Percentiles rank a stretch among this genome's conserved stretches.
These are phyloP conservation scores for Ophiosphaerella herpotricha DNA, from an alignment of 2,329 filamentous ascomycete genomes.

Conservation along the genomic window DNA sequence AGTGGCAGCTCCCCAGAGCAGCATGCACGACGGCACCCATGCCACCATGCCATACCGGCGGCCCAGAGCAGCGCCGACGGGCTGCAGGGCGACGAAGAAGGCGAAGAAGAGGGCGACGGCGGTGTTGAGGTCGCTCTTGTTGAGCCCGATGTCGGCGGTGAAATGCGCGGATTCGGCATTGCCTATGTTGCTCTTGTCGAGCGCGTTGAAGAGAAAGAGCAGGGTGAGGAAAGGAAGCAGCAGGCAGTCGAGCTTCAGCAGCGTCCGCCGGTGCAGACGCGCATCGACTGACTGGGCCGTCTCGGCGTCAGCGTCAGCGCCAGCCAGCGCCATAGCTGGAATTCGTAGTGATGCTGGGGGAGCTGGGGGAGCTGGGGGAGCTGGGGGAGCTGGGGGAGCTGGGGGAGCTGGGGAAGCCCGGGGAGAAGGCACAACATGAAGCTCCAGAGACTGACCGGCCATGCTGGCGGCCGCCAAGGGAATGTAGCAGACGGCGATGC, in stretches of 20 bases:
- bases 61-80: conserved; percentile 61
- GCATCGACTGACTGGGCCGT: background rate
- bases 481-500: conserved; percentile 6
- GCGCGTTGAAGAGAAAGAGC: conserved; percentile 58
- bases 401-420: background rate
- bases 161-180: conserved; percentile 65
- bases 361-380: background rate
- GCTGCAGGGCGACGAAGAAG: conserved; percentile 63
- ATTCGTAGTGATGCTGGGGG: conserved; percentile 4
- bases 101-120: conserved; percentile 63
- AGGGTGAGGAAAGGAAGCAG: conserved; percentile 58
- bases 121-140: conserved; percentile 58
- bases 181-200: conserved; percentile 60
- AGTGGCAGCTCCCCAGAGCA: conserved; percentile 57
- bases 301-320: conserved; percentile 1
- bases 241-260: conserved; percentile 56
- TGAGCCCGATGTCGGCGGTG: conserved; percentile 59
- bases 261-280: conserved; percentile 41
- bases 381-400: too few species aligned
- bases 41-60: conserved; percentile 59
- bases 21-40: conserved; percentile 64
- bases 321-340: conserved; percentile 12
- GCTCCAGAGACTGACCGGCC: conserved; percentile 17
- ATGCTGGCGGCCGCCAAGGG: conserved; percentile 18
- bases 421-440: conserved; percentile 4